A percentile compares a stretch with the other conserved stretches of the same genome.
phyloP scores from a whole-genome alignment of 179 eudicot species.

The Carnegiea gigantea region DNA sequence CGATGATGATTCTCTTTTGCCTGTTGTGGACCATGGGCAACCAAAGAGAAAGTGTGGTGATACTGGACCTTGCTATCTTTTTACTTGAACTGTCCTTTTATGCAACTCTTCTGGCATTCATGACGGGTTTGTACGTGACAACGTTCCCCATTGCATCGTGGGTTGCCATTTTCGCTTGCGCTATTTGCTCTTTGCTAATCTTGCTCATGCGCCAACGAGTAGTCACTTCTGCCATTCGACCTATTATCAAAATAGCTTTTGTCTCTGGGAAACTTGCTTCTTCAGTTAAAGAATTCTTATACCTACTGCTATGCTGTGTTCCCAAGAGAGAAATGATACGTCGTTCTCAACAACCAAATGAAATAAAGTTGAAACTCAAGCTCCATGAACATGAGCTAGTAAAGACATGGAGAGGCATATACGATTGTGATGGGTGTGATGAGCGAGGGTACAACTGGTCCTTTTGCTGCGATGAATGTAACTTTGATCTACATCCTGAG shows the following conservation, averaged over 20 bases:
- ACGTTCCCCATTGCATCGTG: background rate
- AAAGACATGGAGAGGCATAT: no score
- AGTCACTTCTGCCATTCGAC: background rate
- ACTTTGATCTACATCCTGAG: no score
- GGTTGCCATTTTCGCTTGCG: background rate
- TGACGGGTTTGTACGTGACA: background rate
- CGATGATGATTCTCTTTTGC: slow-evolving; percentile 9
- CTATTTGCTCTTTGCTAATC: background rate
- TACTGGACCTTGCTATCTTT: background rate
- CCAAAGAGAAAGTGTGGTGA: background rate
- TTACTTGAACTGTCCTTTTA: background rate
- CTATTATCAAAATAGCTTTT: background rate
- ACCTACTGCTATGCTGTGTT: background rate
- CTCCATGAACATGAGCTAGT: no score
- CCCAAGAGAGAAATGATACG: background rate
- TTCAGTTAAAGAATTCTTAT: background rate
- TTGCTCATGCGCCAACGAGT: background rate
- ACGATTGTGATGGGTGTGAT: no score
- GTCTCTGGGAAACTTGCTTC: background rate
- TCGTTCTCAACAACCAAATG: background rate
- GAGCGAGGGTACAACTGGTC: no score
- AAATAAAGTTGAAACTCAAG: no score
- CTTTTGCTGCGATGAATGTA: no score
- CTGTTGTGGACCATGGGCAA: slow-evolving; percentile 10
- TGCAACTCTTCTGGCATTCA: slow-evolving; percentile 7